phyloP scores from a whole-genome alignment of 1,139 yeast genomes.

The Sugiyamaella xylanicola region DNA sequence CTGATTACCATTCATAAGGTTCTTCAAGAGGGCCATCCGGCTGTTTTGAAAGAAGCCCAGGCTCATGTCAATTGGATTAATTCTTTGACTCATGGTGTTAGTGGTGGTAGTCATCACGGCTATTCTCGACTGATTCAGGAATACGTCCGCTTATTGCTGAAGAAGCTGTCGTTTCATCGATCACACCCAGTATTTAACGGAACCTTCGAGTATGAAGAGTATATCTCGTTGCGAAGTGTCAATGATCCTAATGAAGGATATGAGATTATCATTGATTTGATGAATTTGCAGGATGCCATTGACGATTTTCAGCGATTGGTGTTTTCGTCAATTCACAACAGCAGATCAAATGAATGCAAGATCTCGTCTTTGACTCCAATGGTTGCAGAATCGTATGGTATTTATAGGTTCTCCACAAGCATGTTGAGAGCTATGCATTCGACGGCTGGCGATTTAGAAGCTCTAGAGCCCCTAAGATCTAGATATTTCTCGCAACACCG shows the following conservation, averaged over 20 bases:
- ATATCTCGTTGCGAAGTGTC: constrained; percentile 81
- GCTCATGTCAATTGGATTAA: constrained; percentile 68
- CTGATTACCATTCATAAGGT: constrained; percentile 87
- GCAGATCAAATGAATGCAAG: constrained; percentile 74
- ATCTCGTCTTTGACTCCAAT: constrained; percentile 88
- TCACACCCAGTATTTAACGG: constrained; percentile 90
- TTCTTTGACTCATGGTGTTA: constrained; percentile 32
- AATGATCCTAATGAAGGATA: constrained; percentile 96
- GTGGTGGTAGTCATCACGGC: constrained; percentile 44
- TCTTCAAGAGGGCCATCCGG: constrained; percentile 94
- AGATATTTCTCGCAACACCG: constrained; percentile 80
- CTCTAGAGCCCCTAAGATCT: constrained; percentile 70
- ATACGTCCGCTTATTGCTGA: constrained; percentile 68
- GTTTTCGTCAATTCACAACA: constrained; percentile 69
- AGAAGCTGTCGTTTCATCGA: constrained; percentile 80
- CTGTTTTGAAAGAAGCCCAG: constrained; percentile 79
- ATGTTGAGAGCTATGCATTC: constrained; percentile 89
- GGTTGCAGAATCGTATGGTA: constrained; percentile 92
- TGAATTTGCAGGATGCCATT: constrained; percentile 83
- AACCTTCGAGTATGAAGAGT: constrained; percentile 94
- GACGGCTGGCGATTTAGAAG: constrained; percentile 76
- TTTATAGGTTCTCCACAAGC: constrained; percentile 82
- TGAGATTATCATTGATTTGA: constrained; percentile 81
- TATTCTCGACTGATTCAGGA: constrained; percentile 78
- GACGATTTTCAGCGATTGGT: constrained; percentile 78